Evolutionary conservation across 1,284 basidiomycete species (phyloP), one percentile per base, ranked within the genome.

Genomic region (Moesziomyces sp.): DNA sequence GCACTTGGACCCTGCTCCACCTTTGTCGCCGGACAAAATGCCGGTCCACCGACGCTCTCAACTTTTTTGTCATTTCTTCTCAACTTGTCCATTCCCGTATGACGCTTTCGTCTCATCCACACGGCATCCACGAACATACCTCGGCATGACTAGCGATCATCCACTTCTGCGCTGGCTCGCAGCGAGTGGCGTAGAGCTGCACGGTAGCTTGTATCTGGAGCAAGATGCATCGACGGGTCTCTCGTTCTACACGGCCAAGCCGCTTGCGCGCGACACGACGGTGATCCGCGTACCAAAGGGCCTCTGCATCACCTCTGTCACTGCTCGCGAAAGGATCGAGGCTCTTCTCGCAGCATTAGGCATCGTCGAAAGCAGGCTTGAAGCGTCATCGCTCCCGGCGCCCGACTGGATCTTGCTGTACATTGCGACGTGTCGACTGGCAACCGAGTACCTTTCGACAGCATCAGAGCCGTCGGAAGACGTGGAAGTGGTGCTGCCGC

Each of bases 341-440:
- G 24, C 9, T 5, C 42, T 74, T 1, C 10, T 58, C 18, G 28
- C 7, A 16, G 16, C 2, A 3, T 11, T 26, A 8, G 50, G 14
- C n/a, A 24, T 21, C 3, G 43, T 30, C 0, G 24, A 16, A 1
- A 5, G 6, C 3, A 2, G 21, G 5, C 23, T 65, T 2, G 52
- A 50, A 4, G 16, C n/a, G 0, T 23, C 35, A 1, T 30, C 21
- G 10, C 54, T 74, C 0, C 60, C 72, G 0, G 45, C 43, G 0
- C 38, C 67, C 0, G 62, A 74, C 16, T 74, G 72, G 72, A 66
- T 54, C n/a, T n/a, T 74, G 30, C 47, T 74, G 28, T 74, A 74
- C 40, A 44, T 74, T 3, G 53, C 66, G 6, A 47, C 70, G 5
- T 48, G 38, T n/a, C 30, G 70, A n/a, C 16, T 62, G 0, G 56